A percentile compares a stretch with the other conserved stretches of the same genome.
Evolutionary conservation across 1,284 basidiomycete species (phyloP).

Genomic region (Melanopsichium pennsylvanicum): DNA sequence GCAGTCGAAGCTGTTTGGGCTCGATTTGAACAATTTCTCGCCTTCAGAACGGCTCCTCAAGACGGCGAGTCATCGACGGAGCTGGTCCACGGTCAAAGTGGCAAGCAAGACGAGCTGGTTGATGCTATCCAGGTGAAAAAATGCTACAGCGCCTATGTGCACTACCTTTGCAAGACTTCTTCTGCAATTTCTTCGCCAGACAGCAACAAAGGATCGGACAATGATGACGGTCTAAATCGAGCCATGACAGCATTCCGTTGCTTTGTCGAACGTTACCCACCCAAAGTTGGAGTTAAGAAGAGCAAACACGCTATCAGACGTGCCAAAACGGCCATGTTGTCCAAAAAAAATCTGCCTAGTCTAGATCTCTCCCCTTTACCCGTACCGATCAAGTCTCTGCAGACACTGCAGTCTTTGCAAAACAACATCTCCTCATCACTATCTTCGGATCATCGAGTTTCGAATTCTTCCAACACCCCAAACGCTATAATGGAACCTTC

Average conservation of each 20-base stretch:
- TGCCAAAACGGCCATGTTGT: neutral
- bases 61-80: no score
- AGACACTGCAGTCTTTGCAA: constrained; percentile 1
- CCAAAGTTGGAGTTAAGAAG: constrained; percentile 1
- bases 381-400: constrained; percentile 7
- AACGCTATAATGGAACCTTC: no score
- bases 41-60: constrained; percentile 14
- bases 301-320: neutral
- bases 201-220: no score
- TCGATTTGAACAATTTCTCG: constrained; percentile 8
- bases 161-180: constrained; percentile 30
- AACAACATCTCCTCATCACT: no score
- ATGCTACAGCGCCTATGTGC: constrained; percentile 49
- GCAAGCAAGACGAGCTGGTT: neutral
- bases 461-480: no score
- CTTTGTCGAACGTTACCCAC: constrained; percentile 22
- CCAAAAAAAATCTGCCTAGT: neutral
- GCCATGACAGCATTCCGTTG: constrained; percentile 1
- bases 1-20: constrained; percentile 39
- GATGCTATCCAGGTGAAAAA: constrained; percentile 27
- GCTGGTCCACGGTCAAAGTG: constrained; percentile 6
- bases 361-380: constrained; percentile 25
- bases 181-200: no score
- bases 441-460: no score
- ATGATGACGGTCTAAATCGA: constrained; percentile 3